These are phyloP conservation scores for Botrytis squamosa DNA, from an alignment of 2,329 filamentous ascomycete genomes.

Conservation along the genomic window DNA sequence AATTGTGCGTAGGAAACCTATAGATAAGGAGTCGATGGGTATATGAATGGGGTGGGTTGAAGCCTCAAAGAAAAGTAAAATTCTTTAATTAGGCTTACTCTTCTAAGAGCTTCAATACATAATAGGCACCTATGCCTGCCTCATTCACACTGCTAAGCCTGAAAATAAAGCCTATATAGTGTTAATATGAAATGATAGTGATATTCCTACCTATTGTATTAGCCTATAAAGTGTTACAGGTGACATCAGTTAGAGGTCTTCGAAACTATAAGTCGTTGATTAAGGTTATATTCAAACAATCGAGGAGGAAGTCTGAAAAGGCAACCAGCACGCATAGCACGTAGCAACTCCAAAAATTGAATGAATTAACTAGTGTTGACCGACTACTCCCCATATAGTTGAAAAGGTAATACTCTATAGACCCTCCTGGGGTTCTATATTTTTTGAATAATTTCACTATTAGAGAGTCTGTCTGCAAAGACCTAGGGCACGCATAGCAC, in stretches of 20 bases:
- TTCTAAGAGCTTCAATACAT: background rate
- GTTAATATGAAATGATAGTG: background rate
- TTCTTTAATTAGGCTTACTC: background rate
- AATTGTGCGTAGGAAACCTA: background rate
- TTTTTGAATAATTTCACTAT: background rate
- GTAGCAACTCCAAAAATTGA: background rate
- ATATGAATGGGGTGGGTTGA: slow-evolving; percentile 1
- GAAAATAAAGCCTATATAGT: background rate
- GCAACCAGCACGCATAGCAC: background rate
- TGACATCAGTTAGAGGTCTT: background rate
- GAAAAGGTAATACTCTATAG: background rate
- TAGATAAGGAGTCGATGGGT: background rate
- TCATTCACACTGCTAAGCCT: background rate
- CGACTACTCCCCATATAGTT: no score
- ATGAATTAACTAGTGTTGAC: background rate
- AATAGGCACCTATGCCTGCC: background rate
- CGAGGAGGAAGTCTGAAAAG: background rate
- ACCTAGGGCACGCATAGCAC: background rate
- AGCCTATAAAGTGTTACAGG: background rate
- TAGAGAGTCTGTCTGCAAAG: background rate
- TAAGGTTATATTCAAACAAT: background rate
- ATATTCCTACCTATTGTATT: background rate
- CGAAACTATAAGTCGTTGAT: background rate
- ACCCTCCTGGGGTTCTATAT: background rate
- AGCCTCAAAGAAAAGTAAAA: slow-evolving; percentile 2